phyloP scores from a whole-genome alignment of 441 rosid species.

The Manihot esculenta region DNA sequence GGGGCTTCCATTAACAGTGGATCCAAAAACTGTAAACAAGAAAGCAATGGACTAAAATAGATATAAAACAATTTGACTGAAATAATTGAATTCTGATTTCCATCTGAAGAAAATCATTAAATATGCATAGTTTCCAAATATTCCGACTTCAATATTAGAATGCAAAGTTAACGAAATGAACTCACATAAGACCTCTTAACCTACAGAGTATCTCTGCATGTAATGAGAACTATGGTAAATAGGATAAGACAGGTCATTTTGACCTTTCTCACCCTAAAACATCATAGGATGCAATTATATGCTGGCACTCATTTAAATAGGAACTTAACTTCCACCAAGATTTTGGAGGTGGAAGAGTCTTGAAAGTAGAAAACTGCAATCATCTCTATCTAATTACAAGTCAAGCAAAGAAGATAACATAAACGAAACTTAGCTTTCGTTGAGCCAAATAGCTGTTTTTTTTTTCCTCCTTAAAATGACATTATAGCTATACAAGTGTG shows the following conservation, averaged over 20 bases:
- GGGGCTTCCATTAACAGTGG: conserved; percentile 38
- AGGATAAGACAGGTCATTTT: not conserved
- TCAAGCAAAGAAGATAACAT: conserved; percentile 9
- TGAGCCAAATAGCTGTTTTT: not conserved
- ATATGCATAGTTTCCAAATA: not conserved
- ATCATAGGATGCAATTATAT: not conserved
- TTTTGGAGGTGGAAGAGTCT: not conserved
- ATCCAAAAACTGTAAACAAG: conserved; percentile 46
- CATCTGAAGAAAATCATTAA: not conserved
- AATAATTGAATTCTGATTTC: not conserved
- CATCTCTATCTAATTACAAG: not conserved
- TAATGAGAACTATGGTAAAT: not conserved
- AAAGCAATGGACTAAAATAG: conserved; percentile 17
- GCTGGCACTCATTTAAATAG: not conserved
- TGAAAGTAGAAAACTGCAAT: not conserved
- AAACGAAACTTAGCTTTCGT: not conserved
- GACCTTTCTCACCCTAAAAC: not conserved
- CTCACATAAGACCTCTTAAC: not conserved
- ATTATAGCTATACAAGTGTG: not conserved
- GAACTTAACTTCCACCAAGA: not conserved
- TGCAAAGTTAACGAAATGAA: conserved; percentile 12
- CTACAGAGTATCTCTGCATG: conserved; percentile 9
- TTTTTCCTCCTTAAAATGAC: not conserved
- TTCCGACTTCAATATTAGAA: conserved; percentile 10
- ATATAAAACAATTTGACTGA: conserved; percentile 2